Conservation (phyloP, 2,329 filamentous ascomycete genomes). For the Bretziella fagacearum region DNA sequence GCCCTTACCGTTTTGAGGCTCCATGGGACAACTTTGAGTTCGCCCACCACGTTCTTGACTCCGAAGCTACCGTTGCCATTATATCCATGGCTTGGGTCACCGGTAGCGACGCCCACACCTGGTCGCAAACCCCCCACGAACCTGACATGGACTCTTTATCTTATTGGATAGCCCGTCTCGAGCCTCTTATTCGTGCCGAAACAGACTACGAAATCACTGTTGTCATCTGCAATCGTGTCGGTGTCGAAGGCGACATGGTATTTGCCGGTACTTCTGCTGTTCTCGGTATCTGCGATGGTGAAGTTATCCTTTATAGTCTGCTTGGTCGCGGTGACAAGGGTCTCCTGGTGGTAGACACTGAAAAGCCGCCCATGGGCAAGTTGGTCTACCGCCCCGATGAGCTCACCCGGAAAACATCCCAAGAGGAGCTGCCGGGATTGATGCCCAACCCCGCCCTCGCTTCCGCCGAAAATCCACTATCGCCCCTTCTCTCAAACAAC, state of each 20-base stretch:
- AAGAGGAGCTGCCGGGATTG: slow-evolving; percentile 9
- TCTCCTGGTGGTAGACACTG: slow-evolving; percentile 50
- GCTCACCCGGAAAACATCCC: neutral
- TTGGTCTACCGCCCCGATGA: slow-evolving; percentile 21
- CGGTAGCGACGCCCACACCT: slow-evolving; percentile 30
- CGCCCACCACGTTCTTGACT: slow-evolving; percentile 38
- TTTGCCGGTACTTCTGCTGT: slow-evolving; percentile 64
- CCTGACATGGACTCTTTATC: slow-evolving; percentile 57
- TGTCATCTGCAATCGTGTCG: slow-evolving; percentile 54
- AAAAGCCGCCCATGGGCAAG: slow-evolving; percentile 27
- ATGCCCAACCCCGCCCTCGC: slow-evolving; percentile 7
- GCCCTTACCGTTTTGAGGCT: slow-evolving; percentile 24
- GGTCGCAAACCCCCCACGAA: slow-evolving; percentile 32
- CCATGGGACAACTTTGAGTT: slow-evolving; percentile 28
- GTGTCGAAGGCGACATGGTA: slow-evolving; percentile 44
- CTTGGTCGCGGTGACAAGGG: slow-evolving; percentile 54
- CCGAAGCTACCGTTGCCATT: slow-evolving; percentile 44
- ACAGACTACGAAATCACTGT: slow-evolving; percentile 44
- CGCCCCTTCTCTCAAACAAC: neutral
- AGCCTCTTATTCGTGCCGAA: slow-evolving; percentile 41
- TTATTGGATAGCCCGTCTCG: slow-evolving; percentile 59
- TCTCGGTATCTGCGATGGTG: slow-evolving; percentile 45
- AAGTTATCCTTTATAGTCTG: slow-evolving; percentile 51
- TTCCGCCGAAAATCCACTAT: slow-evolving; percentile 1
- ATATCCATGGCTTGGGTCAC: slow-evolving; percentile 69